Evolutionary conservation across 2,329 filamentous ascomycete genomes (phyloP).

Genomic region (Trichoderma sp.): DNA sequence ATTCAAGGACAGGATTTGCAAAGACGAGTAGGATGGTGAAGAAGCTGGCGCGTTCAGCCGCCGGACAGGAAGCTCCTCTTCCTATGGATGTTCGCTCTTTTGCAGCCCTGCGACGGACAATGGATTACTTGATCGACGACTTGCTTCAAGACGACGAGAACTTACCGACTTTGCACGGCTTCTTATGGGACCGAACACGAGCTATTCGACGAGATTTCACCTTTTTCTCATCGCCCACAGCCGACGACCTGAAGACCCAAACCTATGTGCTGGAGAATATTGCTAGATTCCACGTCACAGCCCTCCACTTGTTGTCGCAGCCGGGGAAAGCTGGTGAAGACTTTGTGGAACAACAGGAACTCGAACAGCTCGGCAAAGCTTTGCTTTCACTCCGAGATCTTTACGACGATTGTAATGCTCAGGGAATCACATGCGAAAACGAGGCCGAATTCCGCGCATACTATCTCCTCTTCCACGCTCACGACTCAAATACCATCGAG

Average conservation of each 20-base stretch:
- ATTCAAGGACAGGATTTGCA: slow-evolving; percentile 49
- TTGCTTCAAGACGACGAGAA: slow-evolving; percentile 60
- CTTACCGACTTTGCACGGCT: slow-evolving; percentile 61
- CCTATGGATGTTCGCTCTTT: slow-evolving; percentile 70
- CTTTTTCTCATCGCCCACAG: slow-evolving; percentile 64
- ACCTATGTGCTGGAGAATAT: slow-evolving; percentile 69
- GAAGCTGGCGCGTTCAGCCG: slow-evolving; percentile 68
- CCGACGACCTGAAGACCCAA: slow-evolving; percentile 60
- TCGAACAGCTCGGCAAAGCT: slow-evolving; percentile 68
- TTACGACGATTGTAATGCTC: slow-evolving; percentile 67
- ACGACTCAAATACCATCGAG: slow-evolving; percentile 59
- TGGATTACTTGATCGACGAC: slow-evolving; percentile 66
- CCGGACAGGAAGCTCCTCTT: slow-evolving; percentile 68
- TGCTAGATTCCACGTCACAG: slow-evolving; percentile 67
- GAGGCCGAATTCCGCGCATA: slow-evolving; percentile 70
- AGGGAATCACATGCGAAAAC: slow-evolving; percentile 61
- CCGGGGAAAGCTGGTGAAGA: slow-evolving; percentile 60
- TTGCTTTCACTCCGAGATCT: slow-evolving; percentile 67
- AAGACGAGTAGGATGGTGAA: slow-evolving; percentile 64
- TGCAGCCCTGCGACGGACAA: slow-evolving; percentile 59
- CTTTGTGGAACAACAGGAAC: slow-evolving; percentile 69
- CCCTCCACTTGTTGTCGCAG: slow-evolving; percentile 65
- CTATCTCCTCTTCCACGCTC: slow-evolving; percentile 64
- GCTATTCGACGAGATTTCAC: slow-evolving; percentile 71
- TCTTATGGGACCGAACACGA: slow-evolving; percentile 70